A percentile compares a stretch with the other conserved stretches of the same genome.
phyloP scores from a whole-genome alignment of 148 eudicot genomes.

The Nyssa sinensis region DNA sequence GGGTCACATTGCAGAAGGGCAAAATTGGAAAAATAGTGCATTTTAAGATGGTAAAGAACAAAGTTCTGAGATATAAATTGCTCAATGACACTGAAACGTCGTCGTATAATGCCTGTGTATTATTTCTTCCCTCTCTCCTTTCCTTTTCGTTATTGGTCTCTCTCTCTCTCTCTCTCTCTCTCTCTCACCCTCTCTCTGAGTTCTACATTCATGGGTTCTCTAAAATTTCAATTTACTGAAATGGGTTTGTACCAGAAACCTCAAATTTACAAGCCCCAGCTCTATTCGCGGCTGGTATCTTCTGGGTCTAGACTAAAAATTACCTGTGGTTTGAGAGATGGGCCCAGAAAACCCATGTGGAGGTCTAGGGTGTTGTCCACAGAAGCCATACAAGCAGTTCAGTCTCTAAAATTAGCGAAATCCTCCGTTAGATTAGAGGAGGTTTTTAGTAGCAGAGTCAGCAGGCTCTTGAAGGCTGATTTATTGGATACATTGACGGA shows the following conservation, averaged over 20 bases:
- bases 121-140: too few relatives aligned
- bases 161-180: slow-evolving; percentile 18
- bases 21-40: background rate
- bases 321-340: slow-evolving; percentile 52
- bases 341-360: slow-evolving; percentile 57
- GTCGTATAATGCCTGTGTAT: background rate
- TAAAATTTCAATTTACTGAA: slow-evolving; percentile 26
- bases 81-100: background rate
- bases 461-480: slow-evolving; percentile 64
- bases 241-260: slow-evolving; percentile 28
- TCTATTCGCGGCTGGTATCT: background rate
- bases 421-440: slow-evolving; percentile 37
- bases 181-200: slow-evolving; percentile 6
- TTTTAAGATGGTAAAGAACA: background rate
- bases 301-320: slow-evolving; percentile 14
- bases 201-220: slow-evolving; percentile 23
- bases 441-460: slow-evolving; percentile 36
- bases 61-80: background rate
- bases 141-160: background rate
- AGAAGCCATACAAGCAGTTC: slow-evolving; percentile 75
- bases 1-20: background rate
- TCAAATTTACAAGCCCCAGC: background rate
- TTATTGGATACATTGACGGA: slow-evolving; percentile 58
- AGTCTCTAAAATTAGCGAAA: slow-evolving; percentile 52
- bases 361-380: slow-evolving; percentile 49